phyloP scores from a whole-genome alignment of 2,329 filamentous ascomycete species.

The Trichoderma breve region DNA sequence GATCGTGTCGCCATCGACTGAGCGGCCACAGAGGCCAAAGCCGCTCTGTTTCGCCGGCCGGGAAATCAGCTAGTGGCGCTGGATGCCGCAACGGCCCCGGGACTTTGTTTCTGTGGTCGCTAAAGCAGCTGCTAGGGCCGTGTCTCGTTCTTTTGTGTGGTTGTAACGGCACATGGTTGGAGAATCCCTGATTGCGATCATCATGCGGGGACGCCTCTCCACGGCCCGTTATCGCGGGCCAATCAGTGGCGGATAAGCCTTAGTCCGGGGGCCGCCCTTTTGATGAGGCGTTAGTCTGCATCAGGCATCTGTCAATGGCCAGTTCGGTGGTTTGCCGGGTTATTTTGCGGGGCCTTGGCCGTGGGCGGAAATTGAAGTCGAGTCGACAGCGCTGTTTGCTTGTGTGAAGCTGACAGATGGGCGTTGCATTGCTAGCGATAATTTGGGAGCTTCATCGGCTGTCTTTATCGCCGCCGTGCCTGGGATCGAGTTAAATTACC shows the following conservation, averaged over 20 bases:
- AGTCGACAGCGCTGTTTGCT: not conserved
- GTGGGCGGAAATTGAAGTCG: not conserved
- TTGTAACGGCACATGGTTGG: not conserved
- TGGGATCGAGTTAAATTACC: not conserved
- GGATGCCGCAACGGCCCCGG: constrained; percentile 1
- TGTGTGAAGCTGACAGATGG: not conserved
- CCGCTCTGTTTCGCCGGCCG: not conserved
- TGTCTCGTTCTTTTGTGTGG: not conserved
- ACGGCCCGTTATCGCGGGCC: constrained; percentile 15
- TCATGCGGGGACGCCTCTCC: constrained; percentile 16
- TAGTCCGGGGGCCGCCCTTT: not conserved
- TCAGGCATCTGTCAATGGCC: constrained; percentile 13
- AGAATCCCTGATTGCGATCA: constrained; percentile 17
- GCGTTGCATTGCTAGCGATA: not conserved
- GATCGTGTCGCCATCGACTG: not conserved
- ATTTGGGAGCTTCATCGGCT: not conserved
- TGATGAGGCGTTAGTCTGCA: not conserved
- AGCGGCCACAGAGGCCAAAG: not conserved
- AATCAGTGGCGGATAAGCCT: constrained; percentile 6
- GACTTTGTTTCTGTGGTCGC: not conserved
- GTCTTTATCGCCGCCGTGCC: not conserved
- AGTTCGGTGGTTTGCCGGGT: constrained; percentile 16
- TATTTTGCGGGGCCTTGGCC: constrained; percentile 14
- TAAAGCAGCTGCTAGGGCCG: not conserved
- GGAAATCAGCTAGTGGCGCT: not conserved